Percentiles rank a stretch among this genome's conserved stretches.
These are phyloP conservation scores for Emericellopsis terricola DNA, from an alignment of 495 filamentous ascomycete genomes.

Conservation along the genomic window DNA sequence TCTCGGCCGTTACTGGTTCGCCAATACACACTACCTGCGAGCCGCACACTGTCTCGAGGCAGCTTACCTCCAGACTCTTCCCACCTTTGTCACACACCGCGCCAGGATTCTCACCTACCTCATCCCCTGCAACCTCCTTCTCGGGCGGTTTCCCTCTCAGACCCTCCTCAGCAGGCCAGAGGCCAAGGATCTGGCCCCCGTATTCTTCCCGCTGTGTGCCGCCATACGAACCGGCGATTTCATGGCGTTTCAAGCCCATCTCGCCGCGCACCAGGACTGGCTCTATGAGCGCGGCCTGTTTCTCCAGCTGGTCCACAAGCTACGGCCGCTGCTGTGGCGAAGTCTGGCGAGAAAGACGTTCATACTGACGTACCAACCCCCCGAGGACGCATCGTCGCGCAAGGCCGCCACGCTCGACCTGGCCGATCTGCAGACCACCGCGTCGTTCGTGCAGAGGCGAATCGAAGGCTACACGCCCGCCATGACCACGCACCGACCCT, in stretches of 20 bases:
- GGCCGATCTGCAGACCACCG: slow-evolving; percentile 30
- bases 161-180: slow-evolving; percentile 52
- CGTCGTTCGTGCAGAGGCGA: slow-evolving; percentile 30
- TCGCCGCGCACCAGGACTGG: slow-evolving; percentile 41
- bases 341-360: slow-evolving; percentile 65
- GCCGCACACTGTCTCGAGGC: slow-evolving; percentile 56
- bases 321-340: slow-evolving; percentile 72
- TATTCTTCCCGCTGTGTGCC: slow-evolving; percentile 54
- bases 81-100: slow-evolving; percentile 48
- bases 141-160: slow-evolving; percentile 66
- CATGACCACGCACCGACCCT: slow-evolving; percentile 8
- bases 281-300: slow-evolving; percentile 61
- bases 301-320: slow-evolving; percentile 49
- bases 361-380: slow-evolving; percentile 33
- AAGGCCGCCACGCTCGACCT: slow-evolving; percentile 35
- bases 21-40: slow-evolving; percentile 59
- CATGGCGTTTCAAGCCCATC: slow-evolving; percentile 49
- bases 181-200: slow-evolving; percentile 44
- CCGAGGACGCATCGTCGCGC: slow-evolving; percentile 27
- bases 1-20: slow-evolving; percentile 75
- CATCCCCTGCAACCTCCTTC: slow-evolving; percentile 63
- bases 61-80: slow-evolving; percentile 64
- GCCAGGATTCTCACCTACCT: slow-evolving; percentile 70
- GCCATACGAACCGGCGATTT: slow-evolving; percentile 70
- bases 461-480: slow-evolving; percentile 28